Evolutionary conservation across 208 protist genomes (phyloP), one percentile per base, ranked within the genome.

Genomic region (Angomonas ambiguus): DNA sequence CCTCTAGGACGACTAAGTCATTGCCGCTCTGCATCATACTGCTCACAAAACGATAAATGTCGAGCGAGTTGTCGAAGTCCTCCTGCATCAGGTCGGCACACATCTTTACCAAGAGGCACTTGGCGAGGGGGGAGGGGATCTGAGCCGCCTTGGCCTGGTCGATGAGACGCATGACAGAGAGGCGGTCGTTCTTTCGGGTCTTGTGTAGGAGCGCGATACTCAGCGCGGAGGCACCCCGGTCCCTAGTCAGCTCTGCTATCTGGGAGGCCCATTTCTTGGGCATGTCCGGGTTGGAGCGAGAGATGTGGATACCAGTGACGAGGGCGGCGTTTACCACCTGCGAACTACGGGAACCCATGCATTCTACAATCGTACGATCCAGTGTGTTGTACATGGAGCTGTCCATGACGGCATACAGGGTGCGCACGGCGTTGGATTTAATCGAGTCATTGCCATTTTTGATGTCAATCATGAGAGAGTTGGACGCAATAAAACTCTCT

Each of bases 171-270:
- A 72, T 78, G 5, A 99, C 90, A 10, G 97, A 98, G 41, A 99
- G 80, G 8, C 94, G 83, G 76, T 99, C 98, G 68, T 97, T 92
- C 71, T 95, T 82, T 68, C 98, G 97, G 45, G 99, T 91, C 55
- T 92, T 80, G 80, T 98, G 94, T 18, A 99, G 80, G 5, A 99
- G 78, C 27, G 96, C 97, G 5, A 99, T 99, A 99, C 87, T 99
- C 97, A 28, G 98, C 94, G 90, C 98, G 98, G 33, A 71, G 77
- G 66, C 83, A 5, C 35, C 35, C 13, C 35, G 79, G 25, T 73
- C 84, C 33, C 85, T 85, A 61, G 97, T 67, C 32, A 97, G 87
- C 68, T 98, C 92, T 67, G 83, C 91, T 45, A 99, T 79, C 83
- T 99, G 97, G 65, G 86, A 93, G 13, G 83, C 77, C 97, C 98